Base-by-base conservation (phyloP, 2,329 filamentous ascomycete genomes). In the Penicillium sp. region DNA sequence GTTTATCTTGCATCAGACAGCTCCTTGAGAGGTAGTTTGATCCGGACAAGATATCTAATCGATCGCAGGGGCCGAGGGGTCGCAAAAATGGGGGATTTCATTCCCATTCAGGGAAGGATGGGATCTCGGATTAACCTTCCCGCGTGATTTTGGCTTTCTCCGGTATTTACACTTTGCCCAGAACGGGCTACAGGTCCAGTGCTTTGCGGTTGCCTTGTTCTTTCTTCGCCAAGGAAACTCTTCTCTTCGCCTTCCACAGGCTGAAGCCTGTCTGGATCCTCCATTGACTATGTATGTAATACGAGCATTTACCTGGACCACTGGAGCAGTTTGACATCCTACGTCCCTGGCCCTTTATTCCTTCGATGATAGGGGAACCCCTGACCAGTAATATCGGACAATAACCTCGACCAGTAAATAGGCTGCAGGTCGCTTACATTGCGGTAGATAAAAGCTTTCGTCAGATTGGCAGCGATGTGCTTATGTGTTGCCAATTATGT, bases 41-140 rank as follows among this genome's bases (percentile, higher is more conserved):
- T 50, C 48, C 13, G 24, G 26, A 5, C 5, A 10, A 41, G 10
- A 35, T 14, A 31, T 31, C 3, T 14, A 8, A 33, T 6, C 6
- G 14, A 29, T 29, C 11, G 31, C 7, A 41, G 35, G n/a, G 9
- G 41, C 13, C 33, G 8, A 37, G 16, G 7, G 4, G 29, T n/a
- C 14, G 3, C 1, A 46, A 47, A 29, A 33, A n/a, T 22, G 53
- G 53, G 59, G 56, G 59, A 45, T 27, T 16, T 48, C 48, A 59
- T 56, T 49, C 59, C 56, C 56, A 52, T 53, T 53, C 13, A 27
- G 54, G 59, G 39, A 59, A 61, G 35, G 52, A 39, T 50, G 44
- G 31, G 47, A 45, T 37, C 41, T 24, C 43, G 24, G 37, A n/a
- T 52, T 41, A 45, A n/a, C 48, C 24, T 47, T 22, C 41, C 19